Evolutionary conservation across 805 yeast genomes (phyloP), one percentile per base, ranked within the genome.

Genomic region (Candida michaelii): DNA sequence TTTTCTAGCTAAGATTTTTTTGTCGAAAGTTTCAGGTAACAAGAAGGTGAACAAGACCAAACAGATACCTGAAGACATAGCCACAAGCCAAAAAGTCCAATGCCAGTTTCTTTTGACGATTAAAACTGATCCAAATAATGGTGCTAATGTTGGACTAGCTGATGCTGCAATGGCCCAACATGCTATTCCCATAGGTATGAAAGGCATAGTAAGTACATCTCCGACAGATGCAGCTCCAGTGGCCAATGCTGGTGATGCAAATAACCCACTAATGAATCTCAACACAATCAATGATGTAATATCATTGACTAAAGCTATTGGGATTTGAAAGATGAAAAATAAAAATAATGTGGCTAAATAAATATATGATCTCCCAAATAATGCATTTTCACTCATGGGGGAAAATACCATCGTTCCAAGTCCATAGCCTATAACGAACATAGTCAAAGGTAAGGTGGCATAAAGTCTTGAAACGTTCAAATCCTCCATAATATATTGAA

Each of bases 341-440:
- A 77, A 36, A 44, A 77, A 64, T 36, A 79, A 58, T 1, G 85
- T 71, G 16, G 61, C 36, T 30, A 74, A 63, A 47, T 79, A 80
- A 37, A 79, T 70, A 19, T 66, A 61, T 41, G 75, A 76, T 47
- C 85, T 69, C 11, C 85, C 85, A 42, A 77, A 56, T 3, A 60
- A 55, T 1, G 81, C 76, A 40, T 76, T 68, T 54, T 81, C 87
- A 8, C 82, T 73, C 49, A 81, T 52, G 4, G 86, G 85, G 0
- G 83, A 74, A 37, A 79, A 74, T 1, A 80, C 47, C 68, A 80
- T 66, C 1, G 85, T 85, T 1, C 85, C 85, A 17, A 79, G 40
- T 40, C 82, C 85, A 52, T 81, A 80, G 12, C 85, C 87, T 19
- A 80, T 52, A 9, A 81, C 81, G 48, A 76, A 82, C 40, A 79